Evolutionary conservation across 1,139 yeast genomes (phyloP).

Genomic region (Kodamaea derodonti): DNA sequence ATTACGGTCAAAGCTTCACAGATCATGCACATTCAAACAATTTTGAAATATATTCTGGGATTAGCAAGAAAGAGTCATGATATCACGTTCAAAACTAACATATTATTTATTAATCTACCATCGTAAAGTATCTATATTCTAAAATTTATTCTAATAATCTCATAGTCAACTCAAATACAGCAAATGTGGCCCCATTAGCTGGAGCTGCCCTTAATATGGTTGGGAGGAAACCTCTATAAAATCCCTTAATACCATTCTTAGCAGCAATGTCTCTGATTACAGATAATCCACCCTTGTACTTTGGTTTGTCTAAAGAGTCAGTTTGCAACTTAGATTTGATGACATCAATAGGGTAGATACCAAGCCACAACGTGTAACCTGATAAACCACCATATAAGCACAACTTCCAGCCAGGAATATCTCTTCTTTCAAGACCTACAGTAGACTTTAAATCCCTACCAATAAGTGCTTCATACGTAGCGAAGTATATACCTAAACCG

Average conservation of each 20-base stretch:
- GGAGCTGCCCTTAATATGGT: conserved; percentile 95
- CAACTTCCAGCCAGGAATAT: conserved; percentile 81
- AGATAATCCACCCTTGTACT: conserved; percentile 46
- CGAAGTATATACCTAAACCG: conserved; percentile 86
- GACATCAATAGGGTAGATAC: conserved; percentile 80
- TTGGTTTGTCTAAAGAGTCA: conserved; percentile 54
- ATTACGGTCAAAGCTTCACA: conserved; percentile 5
- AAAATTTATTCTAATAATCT: conserved; percentile 41
- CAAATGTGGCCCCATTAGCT: conserved; percentile 93
- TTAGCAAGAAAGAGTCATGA: conserved; percentile 6
- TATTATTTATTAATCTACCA: too few species aligned
- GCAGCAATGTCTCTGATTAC: conserved; percentile 53
- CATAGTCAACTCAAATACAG: conserved; percentile 86
- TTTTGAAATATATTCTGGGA: conserved; percentile 17
- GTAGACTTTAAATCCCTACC: conserved; percentile 50
- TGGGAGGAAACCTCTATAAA: conserved; percentile 84
- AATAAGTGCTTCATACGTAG: conserved; percentile 83
- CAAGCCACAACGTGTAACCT: conserved; percentile 82
- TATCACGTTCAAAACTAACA: too few species aligned
- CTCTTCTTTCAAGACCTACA: conserved; percentile 45
- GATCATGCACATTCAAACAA: conserved; percentile 13
- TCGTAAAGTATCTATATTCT: too few species aligned
- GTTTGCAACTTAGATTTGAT: conserved; percentile 85
- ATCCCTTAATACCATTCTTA: conserved; percentile 65
- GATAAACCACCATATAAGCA: conserved; percentile 82